A percentile compares a stretch with the other conserved stretches of the same genome.
Conservation (phyloP, 345 rosid genomes). For the Eucalyptus erythrocorys region DNA sequence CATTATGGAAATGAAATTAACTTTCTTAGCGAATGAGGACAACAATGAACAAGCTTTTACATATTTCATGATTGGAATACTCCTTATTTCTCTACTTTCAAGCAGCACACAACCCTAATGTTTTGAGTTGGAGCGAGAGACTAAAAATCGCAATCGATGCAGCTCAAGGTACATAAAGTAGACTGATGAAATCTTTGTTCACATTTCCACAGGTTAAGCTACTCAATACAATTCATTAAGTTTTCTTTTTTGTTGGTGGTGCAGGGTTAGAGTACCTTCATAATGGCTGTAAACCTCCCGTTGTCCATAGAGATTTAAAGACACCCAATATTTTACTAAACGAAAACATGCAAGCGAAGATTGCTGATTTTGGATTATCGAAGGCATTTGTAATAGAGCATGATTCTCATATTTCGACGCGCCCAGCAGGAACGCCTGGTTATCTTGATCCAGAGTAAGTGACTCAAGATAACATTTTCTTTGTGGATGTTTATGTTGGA, state of each 20-base stretch:
- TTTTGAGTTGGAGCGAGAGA: constrained; percentile 2
- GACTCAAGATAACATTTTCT: not conserved
- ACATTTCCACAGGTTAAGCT: not conserved
- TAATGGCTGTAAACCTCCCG: too few species aligned
- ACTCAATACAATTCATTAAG: not conserved
- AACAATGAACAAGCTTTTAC: not conserved
- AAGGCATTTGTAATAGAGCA: too few species aligned
- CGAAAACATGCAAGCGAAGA: too few species aligned
- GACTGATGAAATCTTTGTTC: not conserved
- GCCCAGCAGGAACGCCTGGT: too few species aligned
- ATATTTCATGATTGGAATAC: not conserved
- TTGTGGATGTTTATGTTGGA: not conserved
- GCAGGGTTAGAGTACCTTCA: too few species aligned
- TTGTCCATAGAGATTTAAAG: too few species aligned
- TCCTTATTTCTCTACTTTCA: not conserved
- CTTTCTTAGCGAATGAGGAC: not conserved
- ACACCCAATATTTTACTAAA: too few species aligned
- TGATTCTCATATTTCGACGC: too few species aligned
- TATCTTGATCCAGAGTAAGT: too few species aligned
- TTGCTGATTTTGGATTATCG: too few species aligned
- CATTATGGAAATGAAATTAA: not conserved
- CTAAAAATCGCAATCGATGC: constrained; percentile 31
- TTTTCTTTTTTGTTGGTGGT: not conserved
- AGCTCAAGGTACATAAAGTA: constrained; percentile 11
- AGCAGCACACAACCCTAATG: not conserved